Percentiles rank a stretch among this genome's conserved stretches.
phyloP scores from a whole-genome alignment of 441 rosid species.

The Populus tomentosa region DNA sequence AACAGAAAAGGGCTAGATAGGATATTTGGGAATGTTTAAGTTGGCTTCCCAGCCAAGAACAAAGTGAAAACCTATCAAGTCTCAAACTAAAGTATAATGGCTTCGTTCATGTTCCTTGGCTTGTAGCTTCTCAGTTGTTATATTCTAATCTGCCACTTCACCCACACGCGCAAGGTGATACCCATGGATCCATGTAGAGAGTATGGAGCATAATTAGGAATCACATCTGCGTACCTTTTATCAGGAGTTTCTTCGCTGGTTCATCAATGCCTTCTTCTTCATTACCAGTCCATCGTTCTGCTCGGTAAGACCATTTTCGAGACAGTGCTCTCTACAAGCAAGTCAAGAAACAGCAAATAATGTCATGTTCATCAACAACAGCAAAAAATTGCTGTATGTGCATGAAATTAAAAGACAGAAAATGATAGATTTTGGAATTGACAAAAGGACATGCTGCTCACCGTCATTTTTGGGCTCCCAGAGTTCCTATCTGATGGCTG shows the following conservation, averaged over 20 bases:
- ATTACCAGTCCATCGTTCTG: neutral
- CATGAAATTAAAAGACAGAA: neutral
- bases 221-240: neutral
- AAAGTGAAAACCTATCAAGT: neutral
- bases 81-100: too few species aligned
- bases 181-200: neutral
- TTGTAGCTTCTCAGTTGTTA: too few species aligned
- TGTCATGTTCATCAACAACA: too few species aligned
- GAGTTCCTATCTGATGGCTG: neutral
- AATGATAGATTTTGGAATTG: neutral
- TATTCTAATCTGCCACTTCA: too few species aligned
- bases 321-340: neutral
- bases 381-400: neutral
- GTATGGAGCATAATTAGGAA: neutral
- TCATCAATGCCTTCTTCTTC: neutral
- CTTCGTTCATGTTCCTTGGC: too few species aligned
- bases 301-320: neutral
- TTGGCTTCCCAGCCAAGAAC: neutral
- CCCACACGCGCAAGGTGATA: neutral
- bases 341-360: neutral
- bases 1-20: neutral
- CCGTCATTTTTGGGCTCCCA: neutral
- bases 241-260: neutral
- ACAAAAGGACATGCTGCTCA: neutral
- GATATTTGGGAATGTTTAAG: neutral